Conservation (phyloP, 257 asterid species). For the Perilla frutescens region DNA sequence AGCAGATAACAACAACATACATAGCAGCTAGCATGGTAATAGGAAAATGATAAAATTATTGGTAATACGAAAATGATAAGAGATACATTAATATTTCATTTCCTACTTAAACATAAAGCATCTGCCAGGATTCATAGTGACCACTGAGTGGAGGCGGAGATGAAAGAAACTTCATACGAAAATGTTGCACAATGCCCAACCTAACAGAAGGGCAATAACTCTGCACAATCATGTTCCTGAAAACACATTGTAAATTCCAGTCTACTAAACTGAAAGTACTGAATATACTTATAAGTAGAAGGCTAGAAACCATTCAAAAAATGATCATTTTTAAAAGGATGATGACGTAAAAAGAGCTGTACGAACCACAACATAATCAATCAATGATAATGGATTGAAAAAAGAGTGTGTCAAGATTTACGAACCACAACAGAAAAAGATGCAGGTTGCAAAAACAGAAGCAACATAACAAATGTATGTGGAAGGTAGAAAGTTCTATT, state of each 20-base stretch:
- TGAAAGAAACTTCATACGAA: slow-evolving; percentile 76
- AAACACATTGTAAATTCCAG: slow-evolving; percentile 12
- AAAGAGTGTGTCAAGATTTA: not conserved
- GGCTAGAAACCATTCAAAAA: not conserved
- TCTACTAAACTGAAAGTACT: not conserved
- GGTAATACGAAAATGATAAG: too few relatives aligned
- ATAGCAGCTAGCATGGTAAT: too few relatives aligned
- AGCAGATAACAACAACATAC: too few relatives aligned
- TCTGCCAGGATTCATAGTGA: slow-evolving; percentile 42
- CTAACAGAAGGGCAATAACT: slow-evolving; percentile 15
- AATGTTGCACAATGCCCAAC: not conserved
- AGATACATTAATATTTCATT: too few relatives aligned
- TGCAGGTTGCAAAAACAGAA: not conserved
- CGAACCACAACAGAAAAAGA: not conserved
- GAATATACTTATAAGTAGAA: not conserved
- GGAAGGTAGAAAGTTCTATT: slow-evolving; percentile 12
- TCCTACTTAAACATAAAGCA: too few relatives aligned
- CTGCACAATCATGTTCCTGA: not conserved
- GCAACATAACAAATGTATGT: not conserved
- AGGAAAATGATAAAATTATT: too few relatives aligned
- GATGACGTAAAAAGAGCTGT: slow-evolving; percentile 2
- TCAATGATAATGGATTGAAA: not conserved
- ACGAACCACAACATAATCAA: too few relatives aligned
- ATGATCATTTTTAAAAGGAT: not conserved
- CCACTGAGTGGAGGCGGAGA: slow-evolving; percentile 81